Evolutionary conservation across 257 asterid species (phyloP), one percentile per base, ranked within the genome.

Genomic region (Jasminum sambac): DNA sequence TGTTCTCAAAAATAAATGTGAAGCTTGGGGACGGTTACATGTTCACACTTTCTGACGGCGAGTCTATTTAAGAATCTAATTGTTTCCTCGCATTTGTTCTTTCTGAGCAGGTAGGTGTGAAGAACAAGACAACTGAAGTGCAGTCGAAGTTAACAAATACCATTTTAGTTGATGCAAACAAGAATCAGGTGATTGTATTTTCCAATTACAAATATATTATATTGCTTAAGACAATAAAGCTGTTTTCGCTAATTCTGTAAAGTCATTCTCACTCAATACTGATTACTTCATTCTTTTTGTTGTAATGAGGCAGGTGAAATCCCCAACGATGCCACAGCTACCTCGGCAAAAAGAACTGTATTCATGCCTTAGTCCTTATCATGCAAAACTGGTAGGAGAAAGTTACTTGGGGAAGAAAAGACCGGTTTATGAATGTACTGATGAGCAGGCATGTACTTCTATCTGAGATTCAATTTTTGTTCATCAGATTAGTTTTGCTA

Each of bases 361-460:
- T 78, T 80, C 96, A 12, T 40, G 76, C 64, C 83, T 95, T 55
- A 90, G 89, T 78, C 91, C 96, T 61, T 84, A 80, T 83, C 95
- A 95, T 75, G 94, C 85, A 52, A 90, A 88, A 78, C 83, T 95
- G 77, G 99, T 95, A 44, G 99, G 96, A 77, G 99, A 95, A 77
- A 91, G 98, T 83, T 95, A 77, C 68, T 79, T 91, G 85, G 99
- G 94, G 68, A 90, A 83, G 84, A 95, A 83, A 78, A 82, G 99
- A 77, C 99, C 99, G 1, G 84, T 90, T 75, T 79, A 89, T 78
- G 98, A 95, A 26, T 92, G 90, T 74, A 91, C 92, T 30, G 96
- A 86, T 17, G 85, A 74, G 59, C 99, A 95, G 98, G 99, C 90
- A 66, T 25, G 48, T 63, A 50, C 14, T 25, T 8, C 10, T 63